Conservation (phyloP, 371 early-diverging fungal genomes). For the Mucor racemosus region DNA sequence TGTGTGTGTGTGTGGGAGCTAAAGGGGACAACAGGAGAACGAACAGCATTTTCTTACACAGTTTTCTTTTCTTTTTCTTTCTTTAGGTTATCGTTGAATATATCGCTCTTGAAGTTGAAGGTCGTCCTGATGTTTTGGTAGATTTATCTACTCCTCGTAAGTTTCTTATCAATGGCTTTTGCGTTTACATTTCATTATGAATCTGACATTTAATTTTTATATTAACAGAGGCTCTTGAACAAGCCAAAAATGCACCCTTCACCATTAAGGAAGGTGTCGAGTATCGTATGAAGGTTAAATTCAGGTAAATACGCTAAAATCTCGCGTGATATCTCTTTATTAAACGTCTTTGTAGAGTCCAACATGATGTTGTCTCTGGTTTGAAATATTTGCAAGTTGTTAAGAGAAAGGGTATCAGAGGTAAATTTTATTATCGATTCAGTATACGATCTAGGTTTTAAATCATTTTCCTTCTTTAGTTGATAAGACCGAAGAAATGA, state of each 20-base stretch:
- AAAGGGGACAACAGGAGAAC: conserved; percentile 2
- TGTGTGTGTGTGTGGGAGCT: background rate
- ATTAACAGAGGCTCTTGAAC: conserved; percentile 53
- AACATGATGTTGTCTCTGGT: conserved; percentile 95
- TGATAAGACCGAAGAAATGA: conserved; percentile 94
- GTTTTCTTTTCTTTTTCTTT: background rate
- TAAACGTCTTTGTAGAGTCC: conserved; percentile 61
- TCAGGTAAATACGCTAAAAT: conserved; percentile 58
- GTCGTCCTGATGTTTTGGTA: conserved; percentile 82
- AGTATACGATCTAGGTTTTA: background rate
- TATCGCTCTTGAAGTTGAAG: conserved; percentile 84
- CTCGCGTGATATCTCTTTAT: background rate
- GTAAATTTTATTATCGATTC: conserved; percentile 40
- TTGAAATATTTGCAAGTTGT: conserved; percentile 93
- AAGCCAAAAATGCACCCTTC: conserved; percentile 74
- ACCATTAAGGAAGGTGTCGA: conserved; percentile 96
- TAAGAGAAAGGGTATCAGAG: conserved; percentile 83
- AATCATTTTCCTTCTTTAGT: conserved; percentile 49
- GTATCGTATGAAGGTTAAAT: conserved; percentile 91
- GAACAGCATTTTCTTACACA: background rate
- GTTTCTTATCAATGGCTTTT: background rate
- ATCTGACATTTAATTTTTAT: conserved; percentile 17
- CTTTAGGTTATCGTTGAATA: conserved; percentile 72
- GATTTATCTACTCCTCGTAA: conserved; percentile 80
- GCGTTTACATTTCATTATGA: background rate